Conservation (phyloP, 768 basidiomycete species). For the Lactarius quietus region DNA sequence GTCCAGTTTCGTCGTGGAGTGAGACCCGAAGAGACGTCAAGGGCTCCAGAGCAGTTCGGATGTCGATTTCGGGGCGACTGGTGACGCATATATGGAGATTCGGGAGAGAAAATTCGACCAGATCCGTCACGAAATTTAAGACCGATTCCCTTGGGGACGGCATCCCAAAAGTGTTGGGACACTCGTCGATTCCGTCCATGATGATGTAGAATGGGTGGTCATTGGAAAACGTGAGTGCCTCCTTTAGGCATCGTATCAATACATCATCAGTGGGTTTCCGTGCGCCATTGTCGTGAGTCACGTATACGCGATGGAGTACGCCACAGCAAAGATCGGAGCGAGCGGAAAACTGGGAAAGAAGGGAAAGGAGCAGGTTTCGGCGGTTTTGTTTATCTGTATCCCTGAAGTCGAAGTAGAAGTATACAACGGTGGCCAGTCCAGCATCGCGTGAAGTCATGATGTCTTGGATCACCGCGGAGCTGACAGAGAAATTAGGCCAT, state of each 20-base stretch:
- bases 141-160: not conserved
- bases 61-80: not conserved
- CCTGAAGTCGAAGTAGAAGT: not conserved
- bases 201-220: not conserved
- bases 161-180: not conserved
- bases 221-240: not conserved
- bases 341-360: not conserved
- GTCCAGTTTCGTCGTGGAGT: not conserved
- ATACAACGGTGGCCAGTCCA: not conserved
- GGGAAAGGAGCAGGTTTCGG: not conserved
- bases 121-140: not conserved
- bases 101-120: not conserved
- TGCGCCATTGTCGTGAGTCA: not conserved
- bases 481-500: not conserved
- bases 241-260: not conserved
- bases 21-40: not conserved
- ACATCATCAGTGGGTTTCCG: not conserved
- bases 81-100: not conserved
- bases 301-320: not conserved
- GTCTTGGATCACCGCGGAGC: not conserved
- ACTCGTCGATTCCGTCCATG: not conserved
- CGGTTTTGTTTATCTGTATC: not conserved
- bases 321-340: not conserved
- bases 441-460: not conserved
- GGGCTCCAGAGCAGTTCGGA: not conserved